Evolutionary conservation across 176 grass and related monocot species (phyloP), one percentile per base, ranked within the genome.

Genomic region (Alopecurus myosuroides): DNA sequence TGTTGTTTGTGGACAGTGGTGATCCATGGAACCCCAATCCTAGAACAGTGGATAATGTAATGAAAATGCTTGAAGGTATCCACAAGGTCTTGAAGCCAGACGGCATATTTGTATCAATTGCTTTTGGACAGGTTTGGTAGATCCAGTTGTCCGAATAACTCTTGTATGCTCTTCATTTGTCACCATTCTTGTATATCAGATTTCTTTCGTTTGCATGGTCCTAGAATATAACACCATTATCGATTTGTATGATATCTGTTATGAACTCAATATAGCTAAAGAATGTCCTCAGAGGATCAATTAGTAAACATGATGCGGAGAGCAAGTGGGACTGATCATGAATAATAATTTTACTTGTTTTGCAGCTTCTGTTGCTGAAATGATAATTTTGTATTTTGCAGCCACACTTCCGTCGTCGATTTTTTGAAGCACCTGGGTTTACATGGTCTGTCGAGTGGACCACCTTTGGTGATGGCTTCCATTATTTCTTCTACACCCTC

Each of bases 1-100:
- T 89, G 20, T 82, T 99, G 70, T 96, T 89, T 91, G 97, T 98
- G 84, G 91, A 98, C 67, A 94, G 89, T 87, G 96, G 93, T 11
- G 93, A 98, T 90, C 96, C 93, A n/a, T 98, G 93, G 96, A 90
- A 93, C 30, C 96, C 96, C 36, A 89, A 86, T 78, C 73, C 85
- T 52, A 53, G 35, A 58, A 95, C 88, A 76, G 88, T 94, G 61
- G 45, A 88, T 64, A 99, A 92, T 53, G 91, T 94, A 82, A 96
- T 85, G 86, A 96, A 96, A 87, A 92, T 95, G 93, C 97, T 99
- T 85, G 86, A 92, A 88, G 75, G 78, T 6, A 88, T 96, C 79
- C 91, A 99, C 76, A 92, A 71, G 74, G 97, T 94, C 60, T 82
- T 99, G 86, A 99, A 95, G 81, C 88, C 89, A 69, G 88, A 86